Evolutionary conservation across 2,329 filamentous ascomycete species (phyloP).

Genomic region (Huntiella bhutanensis): DNA sequence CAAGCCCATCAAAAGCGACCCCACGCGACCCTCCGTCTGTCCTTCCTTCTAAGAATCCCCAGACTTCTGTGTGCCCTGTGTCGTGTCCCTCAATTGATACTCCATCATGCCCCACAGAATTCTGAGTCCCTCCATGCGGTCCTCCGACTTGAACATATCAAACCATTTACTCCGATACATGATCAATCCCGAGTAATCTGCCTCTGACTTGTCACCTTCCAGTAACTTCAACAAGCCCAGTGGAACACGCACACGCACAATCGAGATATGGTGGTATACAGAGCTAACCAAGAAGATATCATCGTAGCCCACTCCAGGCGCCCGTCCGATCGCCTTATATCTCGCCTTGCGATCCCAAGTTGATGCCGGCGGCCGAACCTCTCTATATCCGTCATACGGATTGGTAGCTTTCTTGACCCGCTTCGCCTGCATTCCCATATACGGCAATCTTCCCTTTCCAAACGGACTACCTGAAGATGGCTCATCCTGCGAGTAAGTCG

Average conservation of each 20-base stretch:
- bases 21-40: not conserved
- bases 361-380: conserved; percentile 35
- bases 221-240: conserved; percentile 31
- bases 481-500: conserved; percentile 12
- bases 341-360: conserved; percentile 42
- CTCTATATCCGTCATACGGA: conserved; percentile 45
- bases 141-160: conserved; percentile 35
- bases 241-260: conserved; percentile 41
- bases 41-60: conserved; percentile 5
- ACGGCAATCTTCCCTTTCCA: not conserved
- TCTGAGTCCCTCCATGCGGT: conserved; percentile 37
- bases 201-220: conserved; percentile 25
- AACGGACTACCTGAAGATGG: conserved; percentile 13
- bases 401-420: conserved; percentile 33
- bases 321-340: conserved; percentile 38
- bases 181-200: conserved; percentile 33
- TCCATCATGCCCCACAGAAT: conserved; percentile 40
- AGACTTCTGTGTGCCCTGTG: conserved; percentile 3
- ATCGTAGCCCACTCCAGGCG: conserved; percentile 29
- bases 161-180: conserved; percentile 42
- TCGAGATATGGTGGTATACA: conserved; percentile 41
- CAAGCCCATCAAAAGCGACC: not conserved
- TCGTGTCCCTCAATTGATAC: conserved; percentile 34
- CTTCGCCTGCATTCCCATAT: conserved; percentile 18
- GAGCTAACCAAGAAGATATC: conserved; percentile 43